Base-by-base conservation (phyloP, 140 eudicot genomes). In the Oenanthe javanica region DNA sequence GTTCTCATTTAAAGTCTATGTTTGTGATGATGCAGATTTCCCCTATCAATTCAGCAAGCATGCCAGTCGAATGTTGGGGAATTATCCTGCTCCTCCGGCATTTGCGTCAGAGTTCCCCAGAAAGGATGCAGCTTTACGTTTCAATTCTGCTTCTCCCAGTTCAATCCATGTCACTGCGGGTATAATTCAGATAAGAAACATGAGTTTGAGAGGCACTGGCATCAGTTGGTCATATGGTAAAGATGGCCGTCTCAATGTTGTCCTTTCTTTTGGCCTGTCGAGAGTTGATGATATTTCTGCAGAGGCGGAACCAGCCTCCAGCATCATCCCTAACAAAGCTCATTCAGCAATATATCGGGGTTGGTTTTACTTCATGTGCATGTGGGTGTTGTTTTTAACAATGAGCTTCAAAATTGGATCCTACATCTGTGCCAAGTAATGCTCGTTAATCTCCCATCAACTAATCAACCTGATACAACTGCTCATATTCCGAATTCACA, bases 21-120 rank as follows among this genome's bases (percentile, higher is more conserved):
- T 48, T 47, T 75, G n/a, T 75, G 61, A 75, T 75, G 43, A 15
- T 75, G 87, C 93, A 94, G 99, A 69, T 79, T 72, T 77, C 63
- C 76, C 86, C 21, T 83, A 84, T 82, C 86, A 94, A 6, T 90
- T 83, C 67, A 73, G 83, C 80, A 86, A 89, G 84, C 82, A 88
- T 81, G 99, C 96, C 54, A 95, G 90, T 63, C 84, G 83, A 69
- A 80, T 85, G 93, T 38, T 92, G 86, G 97, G 91, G n/a, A 79
- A 80, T 83, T 79, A 90, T 77, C 84, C 91, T 47, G 93, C 96
- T 74, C 92, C 93, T 71, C 93, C 97, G 69, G 99, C 99, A 3
- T 95, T 87, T 84, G 99, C 99, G 31, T 84, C 97, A 16, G 99
- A 95, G 77, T 87, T 86, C 67, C 97, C 99, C 23, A 72, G 93